These are phyloP conservation scores for Penicillium corylophilum DNA, from an alignment of 2,329 filamentous ascomycete genomes.

Conservation along the genomic window DNA sequence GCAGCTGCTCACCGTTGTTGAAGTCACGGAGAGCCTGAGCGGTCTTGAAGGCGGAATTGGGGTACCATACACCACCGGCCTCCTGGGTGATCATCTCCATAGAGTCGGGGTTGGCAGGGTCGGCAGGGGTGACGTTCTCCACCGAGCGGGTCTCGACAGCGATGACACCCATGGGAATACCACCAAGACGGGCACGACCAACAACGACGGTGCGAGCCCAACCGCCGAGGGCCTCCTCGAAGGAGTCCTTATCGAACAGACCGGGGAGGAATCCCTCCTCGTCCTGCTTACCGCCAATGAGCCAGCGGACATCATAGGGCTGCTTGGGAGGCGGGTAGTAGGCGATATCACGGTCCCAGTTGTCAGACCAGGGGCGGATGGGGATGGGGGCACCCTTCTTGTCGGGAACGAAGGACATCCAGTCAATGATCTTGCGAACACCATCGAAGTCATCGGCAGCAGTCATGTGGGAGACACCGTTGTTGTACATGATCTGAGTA, in stretches of 20 bases:
- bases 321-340: slow-evolving; percentile 79
- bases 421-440: slow-evolving; percentile 96
- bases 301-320: slow-evolving; percentile 87
- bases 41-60: slow-evolving; percentile 99
- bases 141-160: slow-evolving; percentile 93
- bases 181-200: slow-evolving; percentile 90
- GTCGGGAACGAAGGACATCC: slow-evolving; percentile 96
- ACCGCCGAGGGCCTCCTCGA: slow-evolving; percentile 92
- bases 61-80: slow-evolving; percentile 99
- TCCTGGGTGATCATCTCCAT: slow-evolving; percentile 94
- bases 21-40: slow-evolving; percentile 98
- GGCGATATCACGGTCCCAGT: slow-evolving; percentile 88
- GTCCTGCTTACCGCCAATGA: slow-evolving; percentile 84
- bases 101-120: slow-evolving; percentile 96
- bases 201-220: slow-evolving; percentile 98
- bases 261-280: slow-evolving; percentile 82
- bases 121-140: slow-evolving; percentile 94
- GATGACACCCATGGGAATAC: slow-evolving; percentile 98
- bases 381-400: slow-evolving; percentile 90
- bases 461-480: slow-evolving; percentile 98
- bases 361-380: slow-evolving; percentile 80
- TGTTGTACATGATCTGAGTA: slow-evolving; percentile 99
- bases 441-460: slow-evolving; percentile 96
- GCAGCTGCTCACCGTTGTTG: slow-evolving; percentile 97
- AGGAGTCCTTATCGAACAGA: slow-evolving; percentile 95